A percentile compares a stretch with the other conserved stretches of the same genome.
Evolutionary conservation across 148 eudicot genomes (phyloP).

Genomic region (Diospyros kaki): DNA sequence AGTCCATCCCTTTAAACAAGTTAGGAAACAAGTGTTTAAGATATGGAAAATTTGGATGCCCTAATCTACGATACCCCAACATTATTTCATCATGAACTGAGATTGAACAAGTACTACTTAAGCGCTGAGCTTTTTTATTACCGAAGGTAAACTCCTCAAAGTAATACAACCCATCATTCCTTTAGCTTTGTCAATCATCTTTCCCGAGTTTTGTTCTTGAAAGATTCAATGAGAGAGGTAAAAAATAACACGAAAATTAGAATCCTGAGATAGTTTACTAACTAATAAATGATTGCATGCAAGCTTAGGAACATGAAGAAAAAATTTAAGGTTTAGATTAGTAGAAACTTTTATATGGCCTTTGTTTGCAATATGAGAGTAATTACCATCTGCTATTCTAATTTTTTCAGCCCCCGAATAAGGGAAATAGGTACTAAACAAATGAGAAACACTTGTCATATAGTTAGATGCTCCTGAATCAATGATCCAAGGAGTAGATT

Average conservation of each 20-base stretch:
- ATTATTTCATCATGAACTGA: too few relatives aligned
- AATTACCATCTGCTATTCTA: background rate
- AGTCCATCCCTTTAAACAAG: too few relatives aligned
- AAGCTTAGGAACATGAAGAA: constrained; percentile 3
- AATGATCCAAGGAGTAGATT: background rate
- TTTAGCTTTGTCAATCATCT: constrained; percentile 9
- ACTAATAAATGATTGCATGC: background rate
- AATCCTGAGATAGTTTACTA: background rate
- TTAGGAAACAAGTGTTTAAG: too few relatives aligned
- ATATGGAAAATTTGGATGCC: too few relatives aligned
- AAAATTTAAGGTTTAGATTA: background rate
- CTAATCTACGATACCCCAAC: too few relatives aligned
- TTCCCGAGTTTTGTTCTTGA: constrained; percentile 12
- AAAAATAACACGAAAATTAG: background rate
- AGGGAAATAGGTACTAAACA: background rate
- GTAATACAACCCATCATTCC: background rate
- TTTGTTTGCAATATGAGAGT: background rate
- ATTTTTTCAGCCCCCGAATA: background rate
- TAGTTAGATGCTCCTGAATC: constrained; percentile 5
- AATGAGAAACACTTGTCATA: background rate
- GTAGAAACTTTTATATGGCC: background rate
- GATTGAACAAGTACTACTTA: too few relatives aligned
- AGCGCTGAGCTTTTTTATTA: background rate
- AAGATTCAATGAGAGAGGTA: background rate
- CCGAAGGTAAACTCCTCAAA: background rate